Conservation (phyloP, 2,329 filamentous ascomycete species). For the Aspergillus udagawae region DNA sequence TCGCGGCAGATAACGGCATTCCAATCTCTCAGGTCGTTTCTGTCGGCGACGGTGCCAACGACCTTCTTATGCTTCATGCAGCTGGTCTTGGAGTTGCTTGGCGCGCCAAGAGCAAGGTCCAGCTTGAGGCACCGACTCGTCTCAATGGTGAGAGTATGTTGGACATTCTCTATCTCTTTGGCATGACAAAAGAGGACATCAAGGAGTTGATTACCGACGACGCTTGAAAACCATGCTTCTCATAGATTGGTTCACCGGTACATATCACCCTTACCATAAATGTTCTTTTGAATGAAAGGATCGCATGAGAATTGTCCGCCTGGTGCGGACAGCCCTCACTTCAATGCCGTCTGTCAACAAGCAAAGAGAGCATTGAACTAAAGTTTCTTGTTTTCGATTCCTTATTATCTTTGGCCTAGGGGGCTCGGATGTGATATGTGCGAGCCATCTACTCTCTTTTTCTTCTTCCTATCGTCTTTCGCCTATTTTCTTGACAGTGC, state of each 20-base stretch:
- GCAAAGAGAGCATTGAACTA: neutral
- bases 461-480: neutral
- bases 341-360: neutral
- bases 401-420: neutral
- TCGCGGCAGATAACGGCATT: conserved; percentile 54
- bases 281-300: neutral
- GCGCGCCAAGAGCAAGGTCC: conserved; percentile 62
- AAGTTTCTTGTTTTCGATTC: neutral
- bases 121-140: conserved; percentile 56
- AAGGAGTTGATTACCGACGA: conserved; percentile 35
- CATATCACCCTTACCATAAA: neutral
- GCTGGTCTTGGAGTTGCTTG: conserved; percentile 62
- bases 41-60: conserved; percentile 63
- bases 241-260: neutral
- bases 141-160: conserved; percentile 56
- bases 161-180: conserved; percentile 58
- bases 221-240: conserved; percentile 6
- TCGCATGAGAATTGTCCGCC: neutral
- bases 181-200: conserved; percentile 49
- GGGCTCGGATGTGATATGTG: neutral
- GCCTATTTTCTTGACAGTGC: neutral
- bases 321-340: neutral
- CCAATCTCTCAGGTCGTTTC: conserved; percentile 53
- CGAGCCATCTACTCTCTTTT: neutral
- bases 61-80: conserved; percentile 60